A percentile compares a stretch with the other conserved stretches of the same genome.
Conservation (phyloP, 805 yeast genomes). For the Ogataea ganodermae region DNA sequence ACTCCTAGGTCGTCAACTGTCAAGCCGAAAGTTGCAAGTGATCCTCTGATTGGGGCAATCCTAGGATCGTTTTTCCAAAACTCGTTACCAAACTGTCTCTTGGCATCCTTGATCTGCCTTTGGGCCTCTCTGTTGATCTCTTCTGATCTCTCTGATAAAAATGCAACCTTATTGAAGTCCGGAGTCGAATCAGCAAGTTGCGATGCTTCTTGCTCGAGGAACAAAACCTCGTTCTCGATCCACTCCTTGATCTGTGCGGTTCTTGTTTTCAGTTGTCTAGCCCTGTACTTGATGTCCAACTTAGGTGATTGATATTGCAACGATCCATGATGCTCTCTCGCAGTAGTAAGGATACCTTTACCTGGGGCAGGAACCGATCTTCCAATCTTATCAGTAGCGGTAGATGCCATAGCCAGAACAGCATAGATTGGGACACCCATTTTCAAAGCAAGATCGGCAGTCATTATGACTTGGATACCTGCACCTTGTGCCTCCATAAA, state of each 20-base stretch:
- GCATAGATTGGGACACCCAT: slow-evolving; percentile 99
- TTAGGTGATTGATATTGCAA: slow-evolving; percentile 77
- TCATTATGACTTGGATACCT: slow-evolving; percentile 96
- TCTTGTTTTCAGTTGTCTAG: slow-evolving; percentile 84
- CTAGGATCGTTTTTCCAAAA: slow-evolving; percentile 90
- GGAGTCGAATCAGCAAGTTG: slow-evolving; percentile 47
- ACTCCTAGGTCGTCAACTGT: slow-evolving; percentile 94
- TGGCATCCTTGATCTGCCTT: slow-evolving; percentile 84
- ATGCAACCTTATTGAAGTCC: slow-evolving; percentile 53
- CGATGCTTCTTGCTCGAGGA: slow-evolving; percentile 69
- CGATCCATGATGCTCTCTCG: slow-evolving; percentile 86
- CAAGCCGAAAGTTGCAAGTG: slow-evolving; percentile 90
- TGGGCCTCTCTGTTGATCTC: slow-evolving; percentile 83
- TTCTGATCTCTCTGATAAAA: slow-evolving; percentile 80
- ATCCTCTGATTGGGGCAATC: slow-evolving; percentile 96
- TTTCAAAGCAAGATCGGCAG: slow-evolving; percentile 86
- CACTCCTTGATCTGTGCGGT: slow-evolving; percentile 74
- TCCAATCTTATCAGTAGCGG: slow-evolving; percentile 98
- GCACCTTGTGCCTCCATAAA: slow-evolving; percentile 99
- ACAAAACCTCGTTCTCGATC: slow-evolving; percentile 79
- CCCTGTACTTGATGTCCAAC: slow-evolving; percentile 89
- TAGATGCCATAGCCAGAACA: slow-evolving; percentile 88
- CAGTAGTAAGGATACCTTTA: slow-evolving; percentile 97
- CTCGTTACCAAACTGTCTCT: slow-evolving; percentile 92
- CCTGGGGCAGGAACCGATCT: slow-evolving; percentile 99